phyloP scores from a whole-genome alignment of 805 yeast genomes.

The Candida vaughaniae region DNA sequence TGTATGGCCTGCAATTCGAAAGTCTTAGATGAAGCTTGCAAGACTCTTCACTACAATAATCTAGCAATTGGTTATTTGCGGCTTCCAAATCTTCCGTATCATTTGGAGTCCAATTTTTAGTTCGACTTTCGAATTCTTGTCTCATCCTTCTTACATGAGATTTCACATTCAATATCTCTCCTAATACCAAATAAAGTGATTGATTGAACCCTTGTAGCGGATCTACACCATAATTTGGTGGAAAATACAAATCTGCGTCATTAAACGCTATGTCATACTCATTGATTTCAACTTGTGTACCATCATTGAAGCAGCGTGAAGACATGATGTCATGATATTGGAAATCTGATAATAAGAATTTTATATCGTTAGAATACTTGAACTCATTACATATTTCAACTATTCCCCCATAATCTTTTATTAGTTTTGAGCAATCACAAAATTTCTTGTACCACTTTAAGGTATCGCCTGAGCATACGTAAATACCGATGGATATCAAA shows the following conservation, averaged over 20 bases:
- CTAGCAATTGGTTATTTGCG: background rate
- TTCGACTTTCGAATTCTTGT: too few relatives aligned
- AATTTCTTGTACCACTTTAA: too few relatives aligned
- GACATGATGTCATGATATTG: constrained; percentile 21
- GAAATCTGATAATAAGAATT: constrained; percentile 16
- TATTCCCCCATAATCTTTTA: too few relatives aligned
- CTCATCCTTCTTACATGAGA: too few relatives aligned
- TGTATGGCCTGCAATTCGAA: too few relatives aligned
- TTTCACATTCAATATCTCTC: constrained; percentile 12
- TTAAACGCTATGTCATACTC: constrained; percentile 14
- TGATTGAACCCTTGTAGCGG: constrained; percentile 21
- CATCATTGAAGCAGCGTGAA: constrained; percentile 12
- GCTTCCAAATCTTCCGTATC: too few relatives aligned
- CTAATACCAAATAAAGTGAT: constrained; percentile 18
- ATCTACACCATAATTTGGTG: constrained; percentile 20
- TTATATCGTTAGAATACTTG: constrained; percentile 16
- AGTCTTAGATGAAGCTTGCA: too few relatives aligned
- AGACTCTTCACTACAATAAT: background rate
- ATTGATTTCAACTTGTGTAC: constrained; percentile 14
- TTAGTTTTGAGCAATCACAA: too few relatives aligned
- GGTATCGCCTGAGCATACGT: too few relatives aligned
- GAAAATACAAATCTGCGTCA: constrained; percentile 11
- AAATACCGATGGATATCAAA: too few relatives aligned
- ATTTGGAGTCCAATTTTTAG: too few relatives aligned
- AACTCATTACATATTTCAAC: constrained; percentile 12